Conservation (phyloP, 2,329 filamentous ascomycete species). For the Rutstroemia sp. region DNA sequence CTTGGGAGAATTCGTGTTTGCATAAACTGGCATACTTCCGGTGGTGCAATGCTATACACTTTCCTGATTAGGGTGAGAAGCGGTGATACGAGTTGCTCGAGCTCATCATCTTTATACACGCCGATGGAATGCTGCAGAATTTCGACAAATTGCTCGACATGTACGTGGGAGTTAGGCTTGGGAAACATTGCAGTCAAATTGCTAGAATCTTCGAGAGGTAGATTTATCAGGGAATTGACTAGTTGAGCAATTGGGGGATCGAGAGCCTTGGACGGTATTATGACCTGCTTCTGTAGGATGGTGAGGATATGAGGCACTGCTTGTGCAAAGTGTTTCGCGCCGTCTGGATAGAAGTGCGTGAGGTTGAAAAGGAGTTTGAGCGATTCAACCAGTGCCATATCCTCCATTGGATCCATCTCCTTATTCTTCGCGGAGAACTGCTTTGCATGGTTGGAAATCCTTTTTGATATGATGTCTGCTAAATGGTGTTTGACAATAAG, state of each 20-base stretch:
- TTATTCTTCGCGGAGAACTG: constrained; percentile 34
- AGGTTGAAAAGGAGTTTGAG: constrained; percentile 87
- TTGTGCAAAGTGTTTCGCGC: constrained; percentile 53
- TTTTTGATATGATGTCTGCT: constrained; percentile 60
- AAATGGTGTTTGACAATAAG: constrained; percentile 61
- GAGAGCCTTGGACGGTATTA: constrained; percentile 57
- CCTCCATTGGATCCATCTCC: constrained; percentile 53
- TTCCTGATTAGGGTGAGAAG: constrained; percentile 67
- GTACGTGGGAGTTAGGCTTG: constrained; percentile 46
- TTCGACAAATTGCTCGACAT: constrained; percentile 58
- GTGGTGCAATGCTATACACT: constrained; percentile 62
- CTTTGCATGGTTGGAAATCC: constrained; percentile 63
- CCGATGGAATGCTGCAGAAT: constrained; percentile 62
- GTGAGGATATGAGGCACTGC: constrained; percentile 64
- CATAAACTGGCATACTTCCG: constrained; percentile 54
- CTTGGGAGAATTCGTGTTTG: constrained; percentile 65
- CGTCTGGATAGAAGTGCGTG: constrained; percentile 62
- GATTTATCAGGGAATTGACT: constrained; percentile 74
- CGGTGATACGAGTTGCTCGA: constrained; percentile 65
- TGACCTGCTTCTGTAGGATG: constrained; percentile 54
- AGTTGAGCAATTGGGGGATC: constrained; percentile 65
- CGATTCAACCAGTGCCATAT: constrained; percentile 76
- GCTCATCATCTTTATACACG: constrained; percentile 56
- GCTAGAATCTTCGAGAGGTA: constrained; percentile 55
- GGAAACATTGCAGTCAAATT: constrained; percentile 53